Evolutionary conservation across 2,329 filamentous ascomycete species (phyloP).

Genomic region (Apiospora sp.): DNA sequence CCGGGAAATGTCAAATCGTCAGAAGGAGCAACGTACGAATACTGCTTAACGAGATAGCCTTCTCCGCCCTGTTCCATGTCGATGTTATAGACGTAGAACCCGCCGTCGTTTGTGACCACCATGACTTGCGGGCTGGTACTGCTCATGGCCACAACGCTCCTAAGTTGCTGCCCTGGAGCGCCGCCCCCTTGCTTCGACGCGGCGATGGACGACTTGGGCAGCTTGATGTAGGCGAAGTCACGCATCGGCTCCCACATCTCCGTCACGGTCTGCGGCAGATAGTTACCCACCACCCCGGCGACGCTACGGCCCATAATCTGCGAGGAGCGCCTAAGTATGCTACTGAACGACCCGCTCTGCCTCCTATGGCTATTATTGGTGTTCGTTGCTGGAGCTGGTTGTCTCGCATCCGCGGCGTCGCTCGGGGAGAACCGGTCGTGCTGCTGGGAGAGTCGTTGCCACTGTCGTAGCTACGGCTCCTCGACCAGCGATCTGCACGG

Average conservation of each 20-base stretch:
- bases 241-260: conserved; percentile 97
- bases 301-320: conserved; percentile 92
- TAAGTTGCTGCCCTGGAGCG: conserved; percentile 59
- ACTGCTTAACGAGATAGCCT: conserved; percentile 88
- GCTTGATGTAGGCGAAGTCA: conserved; percentile 96
- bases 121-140: conserved; percentile 95
- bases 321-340: conserved; percentile 91
- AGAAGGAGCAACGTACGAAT: conserved; percentile 71
- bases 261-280: conserved; percentile 90
- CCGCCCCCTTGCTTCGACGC: conserved; percentile 38
- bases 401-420: conserved; percentile 52
- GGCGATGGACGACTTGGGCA: conserved; percentile 68
- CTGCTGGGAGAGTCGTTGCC: conserved; percentile 60
- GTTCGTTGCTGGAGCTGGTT: conserved; percentile 34
- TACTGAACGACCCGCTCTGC: conserved; percentile 82
- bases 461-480: conserved; percentile 63
- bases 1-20: background rate
- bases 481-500: conserved; percentile 59
- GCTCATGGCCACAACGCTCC: conserved; percentile 97
- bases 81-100: conserved; percentile 94
- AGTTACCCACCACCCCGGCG: conserved; percentile 87
- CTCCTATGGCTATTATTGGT: conserved; percentile 49
- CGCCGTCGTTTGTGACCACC: conserved; percentile 96
- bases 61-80: conserved; percentile 95
- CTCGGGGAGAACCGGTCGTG: conserved; percentile 55